These are phyloP conservation scores for Fraxinus albicans DNA, from an alignment of 305 asterid genomes.

Conservation along the genomic window DNA sequence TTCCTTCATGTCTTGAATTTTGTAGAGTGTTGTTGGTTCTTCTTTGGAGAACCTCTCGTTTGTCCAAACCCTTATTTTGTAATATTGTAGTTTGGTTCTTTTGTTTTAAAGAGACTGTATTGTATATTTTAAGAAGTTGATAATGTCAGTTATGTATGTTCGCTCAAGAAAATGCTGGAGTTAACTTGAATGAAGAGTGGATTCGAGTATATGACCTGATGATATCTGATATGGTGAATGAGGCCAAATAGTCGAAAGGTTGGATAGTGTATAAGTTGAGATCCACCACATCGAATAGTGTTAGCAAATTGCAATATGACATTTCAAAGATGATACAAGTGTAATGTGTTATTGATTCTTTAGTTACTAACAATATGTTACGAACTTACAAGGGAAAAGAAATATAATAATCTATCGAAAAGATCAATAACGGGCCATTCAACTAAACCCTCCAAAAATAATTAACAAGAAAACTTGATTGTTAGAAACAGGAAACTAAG, in stretches of 20 bases:
- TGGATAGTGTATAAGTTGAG: not conserved
- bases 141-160: not conserved
- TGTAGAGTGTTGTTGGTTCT: not conserved
- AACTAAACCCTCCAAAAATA: not conserved
- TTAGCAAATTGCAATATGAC: not conserved
- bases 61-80: not conserved
- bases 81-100: not conserved
- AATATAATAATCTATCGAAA: not conserved
- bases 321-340: not conserved
- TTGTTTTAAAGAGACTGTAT: not conserved
- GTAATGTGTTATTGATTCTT: not conserved
- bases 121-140: not conserved
- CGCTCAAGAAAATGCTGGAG: not conserved
- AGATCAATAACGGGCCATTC: not conserved
- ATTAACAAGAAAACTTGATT: not conserved
- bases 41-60: not conserved
- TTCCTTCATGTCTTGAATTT: not conserved
- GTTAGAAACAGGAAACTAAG: not conserved
- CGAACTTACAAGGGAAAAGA: not conserved
- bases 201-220: not conserved
- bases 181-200: not conserved
- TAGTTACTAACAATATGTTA: not conserved
- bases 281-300: not conserved
- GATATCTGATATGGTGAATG: not conserved
- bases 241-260: not conserved